phyloP scores from a whole-genome alignment of 2,329 filamentous ascomycete species.

The Ophiostoma ulmi region DNA sequence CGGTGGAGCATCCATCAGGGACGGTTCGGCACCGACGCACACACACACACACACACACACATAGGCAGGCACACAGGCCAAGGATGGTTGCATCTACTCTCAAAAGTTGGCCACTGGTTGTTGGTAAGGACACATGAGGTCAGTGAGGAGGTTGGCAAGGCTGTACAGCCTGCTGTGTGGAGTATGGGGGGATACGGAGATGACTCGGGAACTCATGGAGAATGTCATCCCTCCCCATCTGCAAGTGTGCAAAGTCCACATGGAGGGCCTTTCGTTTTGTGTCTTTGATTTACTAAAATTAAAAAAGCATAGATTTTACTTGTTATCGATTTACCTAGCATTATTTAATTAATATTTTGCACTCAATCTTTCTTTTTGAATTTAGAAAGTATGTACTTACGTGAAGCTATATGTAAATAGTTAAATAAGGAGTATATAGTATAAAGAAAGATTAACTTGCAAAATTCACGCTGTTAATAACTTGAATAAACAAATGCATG shows the following conservation, averaged over 20 bases:
- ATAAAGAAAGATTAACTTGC: too few species aligned
- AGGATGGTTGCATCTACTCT: not conserved
- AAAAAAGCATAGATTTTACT: not conserved
- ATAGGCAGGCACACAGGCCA: not conserved
- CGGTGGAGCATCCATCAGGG: not conserved
- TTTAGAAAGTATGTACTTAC: too few species aligned
- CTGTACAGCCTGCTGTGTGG: slow-evolving; percentile 2
- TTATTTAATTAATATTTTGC: too few species aligned
- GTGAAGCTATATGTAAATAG: too few species aligned
- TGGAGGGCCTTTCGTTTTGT: not conserved
- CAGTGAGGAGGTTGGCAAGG: not conserved
- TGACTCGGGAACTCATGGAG: not conserved
- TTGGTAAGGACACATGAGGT: not conserved
- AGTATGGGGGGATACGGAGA: not conserved
- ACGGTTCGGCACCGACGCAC: not conserved
- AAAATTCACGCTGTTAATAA: too few species aligned
- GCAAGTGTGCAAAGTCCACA: slow-evolving; percentile 6
- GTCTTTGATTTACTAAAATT: not conserved
- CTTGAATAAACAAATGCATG: not conserved
- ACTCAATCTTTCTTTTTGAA: too few species aligned
- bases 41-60: not conserved
- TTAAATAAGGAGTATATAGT: too few species aligned
- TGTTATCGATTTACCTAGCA: too few species aligned
- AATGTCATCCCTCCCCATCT: not conserved
- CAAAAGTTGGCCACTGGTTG: not conserved